phyloP scores from a whole-genome alignment of 306 rosid genomes.

The Pterocarpus santalinus region DNA sequence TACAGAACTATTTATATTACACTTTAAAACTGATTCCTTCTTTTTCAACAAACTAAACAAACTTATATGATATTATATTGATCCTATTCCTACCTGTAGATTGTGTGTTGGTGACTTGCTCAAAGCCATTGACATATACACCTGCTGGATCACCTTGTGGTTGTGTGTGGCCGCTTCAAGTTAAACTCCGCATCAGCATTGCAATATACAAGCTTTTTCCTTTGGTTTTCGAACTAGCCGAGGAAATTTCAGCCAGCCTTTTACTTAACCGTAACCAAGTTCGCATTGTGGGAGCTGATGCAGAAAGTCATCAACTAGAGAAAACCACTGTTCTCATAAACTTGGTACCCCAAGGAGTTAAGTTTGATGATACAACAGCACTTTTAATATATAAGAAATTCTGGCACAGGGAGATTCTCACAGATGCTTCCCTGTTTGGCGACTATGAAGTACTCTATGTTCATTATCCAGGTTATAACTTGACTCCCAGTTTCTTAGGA shows the following conservation, averaged over 20 bases:
- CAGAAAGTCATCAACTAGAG: slow-evolving; percentile 70
- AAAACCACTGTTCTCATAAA: slow-evolving; percentile 75
- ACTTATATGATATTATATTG: slow-evolving; percentile 13
- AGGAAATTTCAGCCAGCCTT: slow-evolving; percentile 74
- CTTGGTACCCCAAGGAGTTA: slow-evolving; percentile 72
- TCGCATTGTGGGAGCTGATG: slow-evolving; percentile 87
- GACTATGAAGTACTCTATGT: slow-evolving; percentile 76
- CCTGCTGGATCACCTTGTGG: slow-evolving; percentile 82
- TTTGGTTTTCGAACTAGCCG: slow-evolving; percentile 70
- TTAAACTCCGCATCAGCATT: slow-evolving; percentile 65
- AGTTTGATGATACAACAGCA: slow-evolving; percentile 66
- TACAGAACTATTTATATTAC: slow-evolving; percentile 15
- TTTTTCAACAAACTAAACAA: slow-evolving; percentile 30
- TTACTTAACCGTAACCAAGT: slow-evolving; percentile 75
- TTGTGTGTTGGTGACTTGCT: slow-evolving; percentile 68
- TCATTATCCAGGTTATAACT: slow-evolving; percentile 76
- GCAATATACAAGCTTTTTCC: slow-evolving; percentile 80
- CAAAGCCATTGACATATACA: slow-evolving; percentile 83
- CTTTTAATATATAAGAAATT: slow-evolving; percentile 70
- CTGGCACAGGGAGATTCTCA: slow-evolving; percentile 71
- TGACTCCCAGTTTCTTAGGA: slow-evolving; percentile 17
- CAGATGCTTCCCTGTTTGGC: slow-evolving; percentile 68
- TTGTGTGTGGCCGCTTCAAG: slow-evolving; percentile 89
- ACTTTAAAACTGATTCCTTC: background rate
- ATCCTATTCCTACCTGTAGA: slow-evolving; percentile 56